Base-by-base conservation (phyloP, 768 basidiomycete species). In the Agaricus subrufescens region DNA sequence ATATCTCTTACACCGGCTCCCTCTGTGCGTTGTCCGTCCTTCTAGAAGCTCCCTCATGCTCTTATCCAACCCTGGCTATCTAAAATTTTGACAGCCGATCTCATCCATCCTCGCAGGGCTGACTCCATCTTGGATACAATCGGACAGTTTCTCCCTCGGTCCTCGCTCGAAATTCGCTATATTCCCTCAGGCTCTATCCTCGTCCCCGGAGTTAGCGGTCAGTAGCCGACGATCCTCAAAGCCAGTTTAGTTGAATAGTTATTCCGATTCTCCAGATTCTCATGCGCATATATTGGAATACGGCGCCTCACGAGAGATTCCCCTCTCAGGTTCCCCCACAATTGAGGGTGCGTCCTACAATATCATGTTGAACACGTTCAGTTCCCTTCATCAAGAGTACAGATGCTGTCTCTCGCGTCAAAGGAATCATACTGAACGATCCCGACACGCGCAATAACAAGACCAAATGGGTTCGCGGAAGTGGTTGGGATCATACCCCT, bases 401-500 rank as follows among this genome's bases (percentile, higher is more conserved):
- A 88, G 87, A 86, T 56, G 84, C 87, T 50, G 80, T 89, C 38
- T 72, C 72, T 1, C 79, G 83, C 45, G 78, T 92, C 38, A 77
- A 78, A 50, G 65, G 78, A 23, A 87, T 82, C 67, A 83, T 93
- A 52, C 67, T 82, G 10, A 67, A 75, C 8, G 77, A 83, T 58
- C 79, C 79, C 0, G 84, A 85, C 42, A 68, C 87, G n/a, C 67
- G 73, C 23, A 71, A 73, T 19, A 79, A 91, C 65, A 78, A 72
- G 12, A 74, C 79, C 23, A 79, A 76, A 60, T 84, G 85, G 67
- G 78, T 96, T 14, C 79, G 84, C 53, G 92, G 92, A 2, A 83
- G 88, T 66, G 94, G 94, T 1, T 96, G 94, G 93, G 91, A 96
- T 67, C 94, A 96, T 69, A 95, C 91, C 1, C 71, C 78, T 52